A percentile compares a stretch with the other conserved stretches of the same genome.
phyloP scores from a whole-genome alignment of 345 rosid species.

The Camelina sativa region DNA sequence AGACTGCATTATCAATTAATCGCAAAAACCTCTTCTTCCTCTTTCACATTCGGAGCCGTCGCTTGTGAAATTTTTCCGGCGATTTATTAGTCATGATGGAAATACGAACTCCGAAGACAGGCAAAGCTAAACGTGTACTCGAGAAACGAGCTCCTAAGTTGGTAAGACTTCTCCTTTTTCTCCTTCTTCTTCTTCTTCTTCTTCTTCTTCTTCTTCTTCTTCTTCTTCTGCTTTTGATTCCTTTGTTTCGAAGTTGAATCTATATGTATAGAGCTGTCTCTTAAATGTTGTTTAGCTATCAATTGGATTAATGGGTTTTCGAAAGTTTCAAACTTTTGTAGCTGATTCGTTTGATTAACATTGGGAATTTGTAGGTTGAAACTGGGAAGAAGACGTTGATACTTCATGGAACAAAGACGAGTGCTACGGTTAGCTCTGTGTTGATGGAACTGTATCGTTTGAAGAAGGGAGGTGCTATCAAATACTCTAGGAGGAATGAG shows the following conservation, averaged over 20 bases:
- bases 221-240: neutral
- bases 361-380: conserved; percentile 62
- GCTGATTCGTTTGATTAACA: neutral
- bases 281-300: neutral
- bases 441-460: conserved; percentile 71
- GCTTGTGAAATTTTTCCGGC: conserved; percentile 23
- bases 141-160: conserved; percentile 85
- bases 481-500: conserved; percentile 88
- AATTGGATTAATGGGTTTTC: neutral
- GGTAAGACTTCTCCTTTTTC: conserved; percentile 47
- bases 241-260: conserved; percentile 12
- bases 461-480: conserved; percentile 73
- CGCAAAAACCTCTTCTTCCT: conserved; percentile 18
- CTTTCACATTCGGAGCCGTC: conserved; percentile 30
- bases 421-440: conserved; percentile 65
- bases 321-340: conserved; percentile 7
- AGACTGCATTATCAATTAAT: conserved; percentile 3
- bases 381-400: conserved; percentile 92
- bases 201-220: neutral
- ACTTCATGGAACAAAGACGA: conserved; percentile 90
- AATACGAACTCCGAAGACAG: conserved; percentile 59
- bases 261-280: neutral
- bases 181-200: neutral
- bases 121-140: conserved; percentile 63
- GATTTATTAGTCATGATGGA: conserved; percentile 53